Conservation (phyloP, 257 asterid species). For the Plectranthus barbatus region DNA sequence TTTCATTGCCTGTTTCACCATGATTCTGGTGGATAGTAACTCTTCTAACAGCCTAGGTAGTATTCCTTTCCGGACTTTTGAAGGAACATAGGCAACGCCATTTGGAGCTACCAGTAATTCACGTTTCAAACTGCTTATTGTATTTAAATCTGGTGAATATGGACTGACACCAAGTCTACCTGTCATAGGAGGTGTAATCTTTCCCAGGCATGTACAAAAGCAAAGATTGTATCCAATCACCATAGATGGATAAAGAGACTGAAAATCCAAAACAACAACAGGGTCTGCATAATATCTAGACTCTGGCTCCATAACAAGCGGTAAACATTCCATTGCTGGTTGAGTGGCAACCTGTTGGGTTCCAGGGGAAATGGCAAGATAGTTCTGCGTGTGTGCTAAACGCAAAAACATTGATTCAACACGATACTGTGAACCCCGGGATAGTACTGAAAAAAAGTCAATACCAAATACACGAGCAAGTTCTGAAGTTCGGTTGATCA, state of each 20-base stretch:
- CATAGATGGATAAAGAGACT: constrained; percentile 97
- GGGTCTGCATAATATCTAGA: constrained; percentile 92
- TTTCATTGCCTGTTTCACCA: constrained; percentile 97
- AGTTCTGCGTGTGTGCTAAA: constrained; percentile 86
- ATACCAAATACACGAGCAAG: constrained; percentile 97
- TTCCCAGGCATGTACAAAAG: constrained; percentile 90
- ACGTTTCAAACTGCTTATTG: constrained; percentile 34
- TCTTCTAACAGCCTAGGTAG: constrained; percentile 89
- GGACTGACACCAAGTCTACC: constrained; percentile 75
- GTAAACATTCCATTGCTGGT: constrained; percentile 97
- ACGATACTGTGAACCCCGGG: constrained; percentile 96
- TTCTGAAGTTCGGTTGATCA: constrained; percentile 93
- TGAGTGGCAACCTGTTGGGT: constrained; percentile 83
- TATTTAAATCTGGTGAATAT: constrained; percentile 50
- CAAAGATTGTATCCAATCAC: constrained; percentile 92
- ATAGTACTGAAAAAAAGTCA: constrained; percentile 88
- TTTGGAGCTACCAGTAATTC: constrained; percentile 79
- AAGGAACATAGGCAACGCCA: constrained; percentile 81
- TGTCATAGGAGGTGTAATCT: constrained; percentile 40
- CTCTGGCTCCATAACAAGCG: constrained; percentile 99
- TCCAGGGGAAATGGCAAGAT: constrained; percentile 94
- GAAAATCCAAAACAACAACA: constrained; percentile 88
- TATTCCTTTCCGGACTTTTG: constrained; percentile 70
- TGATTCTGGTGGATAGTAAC: constrained; percentile 82
- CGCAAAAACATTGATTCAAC: constrained; percentile 94